phyloP scores from a whole-genome alignment of 2,329 filamentous ascomycete genomes.

The Fusarium subtropicale region DNA sequence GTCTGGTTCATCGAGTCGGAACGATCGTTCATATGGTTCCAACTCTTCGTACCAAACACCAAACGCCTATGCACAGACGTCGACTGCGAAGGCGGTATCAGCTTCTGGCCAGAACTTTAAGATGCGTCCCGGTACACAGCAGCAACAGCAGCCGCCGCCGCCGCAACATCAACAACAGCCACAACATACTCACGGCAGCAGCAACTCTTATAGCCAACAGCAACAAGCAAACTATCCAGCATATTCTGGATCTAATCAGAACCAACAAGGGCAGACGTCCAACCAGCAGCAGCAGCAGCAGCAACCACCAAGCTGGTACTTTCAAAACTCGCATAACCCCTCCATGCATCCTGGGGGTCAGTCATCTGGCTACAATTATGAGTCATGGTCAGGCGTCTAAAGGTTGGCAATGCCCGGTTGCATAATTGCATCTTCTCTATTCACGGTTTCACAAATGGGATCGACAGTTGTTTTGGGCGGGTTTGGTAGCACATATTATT shows the following conservation, averaged over 20 bases:
- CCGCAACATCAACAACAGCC: slow-evolving; percentile 12
- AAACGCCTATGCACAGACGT: slow-evolving; percentile 31
- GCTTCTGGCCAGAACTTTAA: slow-evolving; percentile 42
- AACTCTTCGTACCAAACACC: slow-evolving; percentile 32
- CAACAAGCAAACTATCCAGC: slow-evolving; percentile 31
- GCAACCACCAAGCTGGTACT: slow-evolving; percentile 45
- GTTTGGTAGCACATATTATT: neutral
- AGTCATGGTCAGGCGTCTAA: slow-evolving; percentile 37
- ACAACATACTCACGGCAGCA: slow-evolving; percentile 25
- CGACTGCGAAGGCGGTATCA: slow-evolving; percentile 17
- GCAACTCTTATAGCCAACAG: slow-evolving; percentile 32
- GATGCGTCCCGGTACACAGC: slow-evolving; percentile 21
- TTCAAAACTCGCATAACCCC: slow-evolving; percentile 37
- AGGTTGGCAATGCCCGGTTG: neutral
- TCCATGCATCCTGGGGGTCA: slow-evolving; percentile 38
- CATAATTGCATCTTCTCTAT: neutral
- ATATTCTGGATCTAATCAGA: slow-evolving; percentile 35
- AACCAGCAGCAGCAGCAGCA: slow-evolving; percentile 35
- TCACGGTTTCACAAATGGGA: slow-evolving; percentile 1
- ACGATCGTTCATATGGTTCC: slow-evolving; percentile 29
- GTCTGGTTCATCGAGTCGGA: slow-evolving; percentile 30
- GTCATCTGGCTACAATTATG: slow-evolving; percentile 45
- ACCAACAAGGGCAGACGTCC: slow-evolving; percentile 33
- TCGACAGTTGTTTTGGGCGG: slow-evolving; percentile 6
- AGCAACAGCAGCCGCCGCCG: slow-evolving; percentile 1